Percentiles rank a stretch among this genome's conserved stretches.
phyloP scores from a whole-genome alignment of 495 filamentous ascomycete genomes.

The Daldinia decipiens region DNA sequence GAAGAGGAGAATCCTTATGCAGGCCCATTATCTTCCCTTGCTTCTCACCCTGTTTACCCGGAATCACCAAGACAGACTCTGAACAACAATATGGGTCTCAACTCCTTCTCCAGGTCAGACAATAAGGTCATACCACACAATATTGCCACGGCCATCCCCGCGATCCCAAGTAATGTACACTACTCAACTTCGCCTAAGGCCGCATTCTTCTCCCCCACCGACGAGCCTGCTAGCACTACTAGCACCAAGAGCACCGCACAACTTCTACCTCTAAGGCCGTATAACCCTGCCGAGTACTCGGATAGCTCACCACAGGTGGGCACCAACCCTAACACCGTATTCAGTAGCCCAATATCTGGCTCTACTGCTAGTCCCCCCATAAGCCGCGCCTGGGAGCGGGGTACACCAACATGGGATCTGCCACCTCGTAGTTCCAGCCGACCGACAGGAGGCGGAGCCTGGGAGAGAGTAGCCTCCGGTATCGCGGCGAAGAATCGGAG shows the following conservation, averaged over 20 bases:
- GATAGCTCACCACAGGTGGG: constrained; percentile 37
- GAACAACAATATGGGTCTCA: not conserved
- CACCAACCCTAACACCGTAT: constrained; percentile 28
- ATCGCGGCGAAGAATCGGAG: constrained; percentile 36
- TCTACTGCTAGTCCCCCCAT: constrained; percentile 51
- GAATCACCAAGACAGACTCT: constrained; percentile 19
- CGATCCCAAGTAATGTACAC: constrained; percentile 44
- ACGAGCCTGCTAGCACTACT: constrained; percentile 49
- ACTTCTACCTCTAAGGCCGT: constrained; percentile 50
- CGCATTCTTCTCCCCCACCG: constrained; percentile 46
- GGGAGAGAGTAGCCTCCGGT: constrained; percentile 35
- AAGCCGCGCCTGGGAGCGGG: constrained; percentile 42
- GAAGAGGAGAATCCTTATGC: constrained; percentile 43
- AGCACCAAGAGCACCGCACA: constrained; percentile 50
- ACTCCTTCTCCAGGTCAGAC: constrained; percentile 15
- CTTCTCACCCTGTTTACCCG: constrained; percentile 36
- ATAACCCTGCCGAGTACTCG: constrained; percentile 56
- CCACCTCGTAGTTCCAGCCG: constrained; percentile 29
- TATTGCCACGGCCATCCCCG: constrained; percentile 42
- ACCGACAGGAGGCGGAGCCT: constrained; percentile 27
- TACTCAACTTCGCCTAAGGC: constrained; percentile 50
- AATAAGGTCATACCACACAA: constrained; percentile 18
- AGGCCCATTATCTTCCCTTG: constrained; percentile 27
- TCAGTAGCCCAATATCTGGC: constrained; percentile 49
- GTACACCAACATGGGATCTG: constrained; percentile 27